phyloP scores from a whole-genome alignment of 2,329 filamentous ascomycete species.

The Aspergillus quadrilineatus region DNA sequence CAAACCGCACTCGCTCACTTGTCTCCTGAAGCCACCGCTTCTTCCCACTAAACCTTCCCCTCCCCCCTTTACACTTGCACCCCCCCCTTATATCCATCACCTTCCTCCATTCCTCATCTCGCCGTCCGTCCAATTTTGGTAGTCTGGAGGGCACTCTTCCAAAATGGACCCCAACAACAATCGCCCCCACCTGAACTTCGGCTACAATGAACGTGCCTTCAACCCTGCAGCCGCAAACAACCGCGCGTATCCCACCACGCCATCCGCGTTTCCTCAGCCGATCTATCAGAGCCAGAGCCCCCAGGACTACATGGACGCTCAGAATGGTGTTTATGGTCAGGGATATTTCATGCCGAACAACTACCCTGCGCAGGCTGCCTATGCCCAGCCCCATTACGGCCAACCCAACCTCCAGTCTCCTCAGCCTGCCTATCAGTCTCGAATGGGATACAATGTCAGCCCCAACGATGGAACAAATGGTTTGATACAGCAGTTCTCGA shows the following conservation, averaged over 20 bases:
- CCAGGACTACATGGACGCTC: conserved; percentile 60
- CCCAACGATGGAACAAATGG: conserved; percentile 84
- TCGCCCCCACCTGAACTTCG: conserved; percentile 49
- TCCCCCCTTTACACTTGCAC: conserved; percentile 8
- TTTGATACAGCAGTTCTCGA: conserved; percentile 91
- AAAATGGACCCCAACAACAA: conserved; percentile 56
- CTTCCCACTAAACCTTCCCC: conserved; percentile 14
- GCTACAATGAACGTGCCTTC: conserved; percentile 63
- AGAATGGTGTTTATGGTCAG: conserved; percentile 43
- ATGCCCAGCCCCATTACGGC: conserved; percentile 53
- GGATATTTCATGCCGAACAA: conserved; percentile 64
- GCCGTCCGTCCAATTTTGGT: conserved; percentile 30
- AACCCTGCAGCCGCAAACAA: conserved; percentile 57
- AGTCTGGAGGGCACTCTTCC: conserved; percentile 45
- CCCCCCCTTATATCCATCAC: conserved; percentile 11
- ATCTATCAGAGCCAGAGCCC: conserved; percentile 64
- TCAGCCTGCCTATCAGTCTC: conserved; percentile 54
- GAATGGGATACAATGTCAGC: conserved; percentile 56
- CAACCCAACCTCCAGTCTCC: conserved; percentile 56
- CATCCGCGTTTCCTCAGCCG: conserved; percentile 93
- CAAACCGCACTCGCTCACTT: conserved; percentile 6
- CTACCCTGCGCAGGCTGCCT: conserved; percentile 55
- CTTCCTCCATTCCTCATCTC: conserved; percentile 18
- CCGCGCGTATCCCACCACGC: conserved; percentile 79
- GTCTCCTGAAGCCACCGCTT: conserved; percentile 20